These are phyloP conservation scores for Trichoderma harzianum DNA, from an alignment of 2,329 filamentous ascomycete species.

Conservation along the genomic window DNA sequence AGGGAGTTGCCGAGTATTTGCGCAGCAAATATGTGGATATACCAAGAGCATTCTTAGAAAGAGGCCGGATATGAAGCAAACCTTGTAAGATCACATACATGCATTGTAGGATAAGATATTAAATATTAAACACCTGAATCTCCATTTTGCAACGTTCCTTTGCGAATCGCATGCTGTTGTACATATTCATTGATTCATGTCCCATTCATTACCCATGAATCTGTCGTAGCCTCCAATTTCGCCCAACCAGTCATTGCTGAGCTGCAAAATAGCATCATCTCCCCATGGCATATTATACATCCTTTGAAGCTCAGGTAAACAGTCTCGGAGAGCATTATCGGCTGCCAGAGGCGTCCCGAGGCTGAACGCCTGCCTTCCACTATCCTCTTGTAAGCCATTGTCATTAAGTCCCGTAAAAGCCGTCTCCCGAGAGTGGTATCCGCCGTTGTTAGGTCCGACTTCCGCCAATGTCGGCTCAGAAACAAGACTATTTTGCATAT, in stretches of 20 bases:
- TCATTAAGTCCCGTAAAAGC: background rate
- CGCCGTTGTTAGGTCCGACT: background rate
- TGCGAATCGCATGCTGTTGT: background rate
- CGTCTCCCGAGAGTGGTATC: background rate
- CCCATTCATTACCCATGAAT: background rate
- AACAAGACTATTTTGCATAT: background rate
- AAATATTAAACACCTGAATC: background rate
- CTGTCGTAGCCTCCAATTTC: slow-evolving; percentile 19
- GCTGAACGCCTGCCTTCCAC: slow-evolving; percentile 27
- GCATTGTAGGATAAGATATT: background rate
- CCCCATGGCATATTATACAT: slow-evolving; percentile 25
- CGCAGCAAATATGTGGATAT: slow-evolving; percentile 44
- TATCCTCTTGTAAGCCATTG: background rate
- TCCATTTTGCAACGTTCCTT: background rate
- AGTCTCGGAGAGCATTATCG: slow-evolving; percentile 20
- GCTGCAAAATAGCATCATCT: slow-evolving; percentile 24
- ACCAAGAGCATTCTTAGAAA: slow-evolving; percentile 40
- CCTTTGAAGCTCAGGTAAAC: slow-evolving; percentile 22
- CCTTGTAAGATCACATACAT: background rate
- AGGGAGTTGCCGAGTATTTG: slow-evolving; percentile 45
- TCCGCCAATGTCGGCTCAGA: background rate
- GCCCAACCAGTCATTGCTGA: slow-evolving; percentile 25
- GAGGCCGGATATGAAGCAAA: slow-evolving; percentile 32
- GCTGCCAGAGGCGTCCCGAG: slow-evolving; percentile 35
- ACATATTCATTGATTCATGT: background rate